Conservation (phyloP, 228 moss, liverwort and hornwort genomes). For the Sphagnum magellanicum region DNA sequence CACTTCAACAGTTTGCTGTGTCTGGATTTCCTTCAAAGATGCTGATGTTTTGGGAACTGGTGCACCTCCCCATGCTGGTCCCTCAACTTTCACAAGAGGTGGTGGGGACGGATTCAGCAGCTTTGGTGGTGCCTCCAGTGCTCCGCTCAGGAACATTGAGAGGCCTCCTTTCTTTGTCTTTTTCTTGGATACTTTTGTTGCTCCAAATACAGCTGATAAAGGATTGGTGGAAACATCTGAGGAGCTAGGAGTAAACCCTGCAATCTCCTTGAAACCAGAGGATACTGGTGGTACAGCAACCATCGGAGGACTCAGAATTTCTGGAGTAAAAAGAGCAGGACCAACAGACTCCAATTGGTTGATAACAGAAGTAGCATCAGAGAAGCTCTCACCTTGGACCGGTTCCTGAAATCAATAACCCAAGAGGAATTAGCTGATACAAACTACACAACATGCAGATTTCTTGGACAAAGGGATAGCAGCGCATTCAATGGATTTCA, state of each 20-base stretch:
- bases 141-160: constrained; percentile 93
- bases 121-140: constrained; percentile 69
- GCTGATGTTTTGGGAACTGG: constrained; percentile 52
- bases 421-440: too few relatives aligned
- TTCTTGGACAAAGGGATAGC: too few relatives aligned
- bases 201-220: constrained; percentile 21
- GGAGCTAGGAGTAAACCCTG: constrained; percentile 43
- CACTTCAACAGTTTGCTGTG: constrained; percentile 54
- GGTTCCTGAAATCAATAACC: too few relatives aligned
- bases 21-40: constrained; percentile 78
- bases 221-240: constrained; percentile 19
- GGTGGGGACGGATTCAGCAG: constrained; percentile 29
- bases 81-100: constrained; percentile 66
- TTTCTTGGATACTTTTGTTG: constrained; percentile 37
- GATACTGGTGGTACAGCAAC: neutral
- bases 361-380: too few relatives aligned
- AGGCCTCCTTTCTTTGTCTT: constrained; percentile 72
- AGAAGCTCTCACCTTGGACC: too few relatives aligned
- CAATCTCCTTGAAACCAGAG: constrained; percentile 42
- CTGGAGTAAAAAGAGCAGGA: too few relatives aligned
- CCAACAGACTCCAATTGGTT: too few relatives aligned
- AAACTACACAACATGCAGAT: too few relatives aligned
- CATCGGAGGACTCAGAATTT: neutral
- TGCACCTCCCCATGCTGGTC: constrained; percentile 84
- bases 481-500: too few relatives aligned